A percentile compares a stretch with the other conserved stretches of the same genome.
Evolutionary conservation across 192 early-diverging fungal species (phyloP).

Genomic region (Chytriomyces hyalinus): DNA sequence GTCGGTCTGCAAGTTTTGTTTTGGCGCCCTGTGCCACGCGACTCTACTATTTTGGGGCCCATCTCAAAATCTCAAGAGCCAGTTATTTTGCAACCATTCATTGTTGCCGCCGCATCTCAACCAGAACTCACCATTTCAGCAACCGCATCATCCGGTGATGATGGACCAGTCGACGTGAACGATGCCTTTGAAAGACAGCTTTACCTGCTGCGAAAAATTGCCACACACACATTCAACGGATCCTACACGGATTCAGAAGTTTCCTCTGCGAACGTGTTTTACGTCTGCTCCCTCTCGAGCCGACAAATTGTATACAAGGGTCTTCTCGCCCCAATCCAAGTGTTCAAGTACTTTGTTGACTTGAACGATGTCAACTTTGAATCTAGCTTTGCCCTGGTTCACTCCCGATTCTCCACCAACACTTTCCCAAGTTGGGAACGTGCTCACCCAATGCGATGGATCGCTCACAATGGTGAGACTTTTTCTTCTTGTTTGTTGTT

Average conservation of each 20-base stretch:
- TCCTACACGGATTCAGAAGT: constrained; percentile 43
- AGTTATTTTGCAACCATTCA: constrained; percentile 89
- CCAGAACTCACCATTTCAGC: constrained; percentile 39
- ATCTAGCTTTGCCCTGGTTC: constrained; percentile 95
- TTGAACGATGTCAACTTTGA: constrained; percentile 79
- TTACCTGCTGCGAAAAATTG: constrained; percentile 88
- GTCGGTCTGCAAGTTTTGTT: constrained; percentile 79
- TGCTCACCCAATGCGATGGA: constrained; percentile 97
- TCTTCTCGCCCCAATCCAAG: constrained; percentile 91
- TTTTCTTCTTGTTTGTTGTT: background rate
- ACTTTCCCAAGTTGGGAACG: constrained; percentile 99
- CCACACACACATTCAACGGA: constrained; percentile 70
- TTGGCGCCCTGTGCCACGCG: constrained; percentile 88
- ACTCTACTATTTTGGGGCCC: constrained; percentile 89
- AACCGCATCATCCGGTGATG: constrained; percentile 14
- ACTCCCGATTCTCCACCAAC: constrained; percentile 99
- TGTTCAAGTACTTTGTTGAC: constrained; percentile 92
- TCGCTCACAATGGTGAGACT: constrained; percentile 90
- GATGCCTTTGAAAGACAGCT: constrained; percentile 79
- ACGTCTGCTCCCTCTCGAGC: constrained; percentile 93
- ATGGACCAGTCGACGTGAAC: constrained; percentile 27
- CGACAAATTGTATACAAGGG: constrained; percentile 98
- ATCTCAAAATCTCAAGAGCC: constrained; percentile 89
- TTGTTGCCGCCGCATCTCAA: constrained; percentile 49
- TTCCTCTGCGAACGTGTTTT: constrained; percentile 89